Evolutionary conservation across 2,329 filamentous ascomycete genomes (phyloP).

Genomic region (Claviceps quebecensis): DNA sequence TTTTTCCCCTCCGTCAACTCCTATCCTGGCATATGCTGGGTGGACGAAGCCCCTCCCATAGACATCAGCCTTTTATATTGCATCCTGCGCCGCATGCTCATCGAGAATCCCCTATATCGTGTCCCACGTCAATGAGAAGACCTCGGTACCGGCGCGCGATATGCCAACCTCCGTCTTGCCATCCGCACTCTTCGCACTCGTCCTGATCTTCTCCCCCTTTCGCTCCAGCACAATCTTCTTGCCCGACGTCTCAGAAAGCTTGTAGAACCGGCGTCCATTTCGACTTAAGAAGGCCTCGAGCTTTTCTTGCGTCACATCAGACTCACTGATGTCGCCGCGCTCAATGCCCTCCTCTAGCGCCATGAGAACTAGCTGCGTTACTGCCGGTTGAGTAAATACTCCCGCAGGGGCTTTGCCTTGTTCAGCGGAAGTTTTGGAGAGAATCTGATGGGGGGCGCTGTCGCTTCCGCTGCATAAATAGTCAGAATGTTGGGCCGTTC

Average conservation of each 20-base stretch:
- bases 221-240: conserved; percentile 25
- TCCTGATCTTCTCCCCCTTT: conserved; percentile 25
- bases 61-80: not conserved
- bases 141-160: conserved; percentile 25
- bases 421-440: conserved; percentile 36
- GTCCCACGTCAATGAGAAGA: conserved; percentile 28
- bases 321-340: conserved; percentile 34
- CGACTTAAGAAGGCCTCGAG: conserved; percentile 40
- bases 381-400: conserved; percentile 67
- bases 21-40: not conserved
- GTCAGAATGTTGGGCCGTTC: not conserved
- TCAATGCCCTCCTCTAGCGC: conserved; percentile 47
- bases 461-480: conserved; percentile 32
- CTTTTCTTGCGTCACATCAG: conserved; percentile 39
- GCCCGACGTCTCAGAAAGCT: conserved; percentile 16
- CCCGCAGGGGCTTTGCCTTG: conserved; percentile 51
- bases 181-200: conserved; percentile 24
- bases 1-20: not conserved
- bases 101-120: not conserved
- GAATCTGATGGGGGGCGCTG: conserved; percentile 48
- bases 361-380: conserved; percentile 47
- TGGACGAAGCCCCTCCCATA: not conserved
- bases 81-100: not conserved
- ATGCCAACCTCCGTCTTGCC: conserved; percentile 29
- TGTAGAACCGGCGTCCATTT: conserved; percentile 41